phyloP scores from a whole-genome alignment of 192 early-diverging fungal genomes.

The Linnemannia hyalina region DNA sequence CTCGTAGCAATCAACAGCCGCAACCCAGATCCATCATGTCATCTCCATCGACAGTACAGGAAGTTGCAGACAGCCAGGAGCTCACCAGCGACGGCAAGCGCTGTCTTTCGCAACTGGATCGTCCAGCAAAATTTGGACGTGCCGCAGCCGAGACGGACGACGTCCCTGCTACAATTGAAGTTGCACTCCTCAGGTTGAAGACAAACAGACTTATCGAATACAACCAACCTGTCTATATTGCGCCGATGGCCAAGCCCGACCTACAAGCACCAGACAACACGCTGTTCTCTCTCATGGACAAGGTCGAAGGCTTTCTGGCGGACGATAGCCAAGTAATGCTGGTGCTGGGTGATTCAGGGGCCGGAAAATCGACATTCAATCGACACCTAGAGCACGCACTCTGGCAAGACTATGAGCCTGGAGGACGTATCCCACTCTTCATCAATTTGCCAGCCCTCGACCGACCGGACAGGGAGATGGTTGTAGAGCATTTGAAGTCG shows the following conservation, averaged over 20 bases:
- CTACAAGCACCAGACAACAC: background rate
- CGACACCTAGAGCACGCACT: background rate
- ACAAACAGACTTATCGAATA: no score
- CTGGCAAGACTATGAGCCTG: background rate
- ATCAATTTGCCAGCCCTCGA: constrained; percentile 9
- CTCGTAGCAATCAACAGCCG: no score
- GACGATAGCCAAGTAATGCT: background rate
- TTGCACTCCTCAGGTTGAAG: no score
- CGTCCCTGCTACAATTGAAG: no score
- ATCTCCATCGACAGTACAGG: no score
- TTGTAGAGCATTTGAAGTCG: background rate
- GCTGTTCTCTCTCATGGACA: background rate
- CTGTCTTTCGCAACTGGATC: no score
- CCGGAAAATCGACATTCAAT: constrained; percentile 16
- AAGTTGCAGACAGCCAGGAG: no score
- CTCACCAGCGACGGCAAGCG: no score
- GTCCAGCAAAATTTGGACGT: no score
- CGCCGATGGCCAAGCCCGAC: background rate
- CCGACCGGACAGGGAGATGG: background rate
- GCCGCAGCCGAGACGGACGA: no score
- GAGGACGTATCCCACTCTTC: background rate
- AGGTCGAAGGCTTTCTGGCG: background rate
- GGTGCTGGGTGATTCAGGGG: constrained; percentile 8
- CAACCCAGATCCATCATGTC: no score
- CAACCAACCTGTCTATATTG: background rate